These are phyloP conservation scores for Penicillium brasilianum DNA, from an alignment of 2,329 filamentous ascomycete genomes.

Conservation along the genomic window DNA sequence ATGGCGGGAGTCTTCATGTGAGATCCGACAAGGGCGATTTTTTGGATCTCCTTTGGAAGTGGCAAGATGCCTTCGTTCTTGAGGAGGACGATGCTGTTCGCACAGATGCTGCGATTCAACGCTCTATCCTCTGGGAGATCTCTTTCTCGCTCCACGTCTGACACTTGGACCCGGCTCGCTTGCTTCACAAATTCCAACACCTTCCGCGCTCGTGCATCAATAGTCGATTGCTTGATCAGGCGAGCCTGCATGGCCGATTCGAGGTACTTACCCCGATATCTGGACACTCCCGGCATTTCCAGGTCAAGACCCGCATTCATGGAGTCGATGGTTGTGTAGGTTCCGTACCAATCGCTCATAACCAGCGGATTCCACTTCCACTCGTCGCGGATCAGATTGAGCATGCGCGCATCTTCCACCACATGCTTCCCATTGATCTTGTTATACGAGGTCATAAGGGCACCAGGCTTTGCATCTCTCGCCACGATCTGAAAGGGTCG, in stretches of 20 bases:
- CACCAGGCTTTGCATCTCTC: constrained; percentile 57
- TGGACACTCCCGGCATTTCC: constrained; percentile 51
- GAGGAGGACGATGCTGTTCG: constrained; percentile 70
- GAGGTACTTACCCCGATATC: constrained; percentile 42
- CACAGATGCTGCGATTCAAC: constrained; percentile 58
- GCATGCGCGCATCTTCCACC: constrained; percentile 45
- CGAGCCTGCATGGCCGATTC: constrained; percentile 46
- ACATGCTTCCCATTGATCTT: constrained; percentile 57
- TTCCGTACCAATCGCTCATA: constrained; percentile 54
- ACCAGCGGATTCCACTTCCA: constrained; percentile 52
- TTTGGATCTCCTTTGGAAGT: constrained; percentile 20
- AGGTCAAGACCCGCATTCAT: constrained; percentile 50
- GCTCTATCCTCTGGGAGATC: constrained; percentile 65
- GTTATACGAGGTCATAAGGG: constrained; percentile 64
- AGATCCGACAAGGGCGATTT: constrained; percentile 15
- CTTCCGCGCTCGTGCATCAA: constrained; percentile 60
- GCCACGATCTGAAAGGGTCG: constrained; percentile 67
- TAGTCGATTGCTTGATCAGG: constrained; percentile 58
- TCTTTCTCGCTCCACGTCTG: constrained; percentile 51
- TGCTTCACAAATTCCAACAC: constrained; percentile 63
- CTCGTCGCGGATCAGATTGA: constrained; percentile 49
- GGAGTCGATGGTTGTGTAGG: constrained; percentile 47
- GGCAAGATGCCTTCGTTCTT: constrained; percentile 64
- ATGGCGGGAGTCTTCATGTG: constrained; percentile 43
- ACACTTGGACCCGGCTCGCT: constrained; percentile 56